Evolutionary conservation across 306 rosid species (phyloP).

Genomic region (Adenanthera pavonina): DNA sequence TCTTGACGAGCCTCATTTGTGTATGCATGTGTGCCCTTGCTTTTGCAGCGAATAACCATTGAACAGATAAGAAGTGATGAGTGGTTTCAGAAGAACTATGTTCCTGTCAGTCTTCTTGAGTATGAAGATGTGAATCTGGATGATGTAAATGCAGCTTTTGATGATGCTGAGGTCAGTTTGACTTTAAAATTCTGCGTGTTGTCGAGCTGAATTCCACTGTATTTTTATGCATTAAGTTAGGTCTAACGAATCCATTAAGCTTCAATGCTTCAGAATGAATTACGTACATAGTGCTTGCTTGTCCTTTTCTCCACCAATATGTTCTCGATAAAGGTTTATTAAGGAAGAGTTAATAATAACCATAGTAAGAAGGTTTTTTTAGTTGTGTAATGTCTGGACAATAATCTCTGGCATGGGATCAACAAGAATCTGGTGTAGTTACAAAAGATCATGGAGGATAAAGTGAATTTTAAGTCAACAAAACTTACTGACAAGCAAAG

Average conservation of each 20-base stretch:
- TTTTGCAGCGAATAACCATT: constrained; percentile 73
- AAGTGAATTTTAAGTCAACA: constrained; percentile 14
- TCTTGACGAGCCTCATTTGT: constrained; percentile 36
- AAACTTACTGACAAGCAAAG: constrained; percentile 13
- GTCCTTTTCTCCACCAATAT: not conserved
- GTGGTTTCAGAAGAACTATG: constrained; percentile 75
- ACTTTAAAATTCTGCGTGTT: constrained; percentile 22
- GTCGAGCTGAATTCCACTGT: constrained; percentile 9
- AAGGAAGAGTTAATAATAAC: constrained; percentile 16
- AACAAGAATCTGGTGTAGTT: constrained; percentile 11
- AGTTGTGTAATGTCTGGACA: not conserved
- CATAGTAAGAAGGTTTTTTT: constrained; percentile 9
- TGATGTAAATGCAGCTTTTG: constrained; percentile 84
- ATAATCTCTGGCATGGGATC: not conserved
- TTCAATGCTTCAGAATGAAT: constrained; percentile 1
- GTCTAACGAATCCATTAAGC: constrained; percentile 9
- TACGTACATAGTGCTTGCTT: not conserved
- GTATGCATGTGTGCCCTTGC: constrained; percentile 4
- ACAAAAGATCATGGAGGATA: constrained; percentile 17
- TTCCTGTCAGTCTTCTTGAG: constrained; percentile 67
- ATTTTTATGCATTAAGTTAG: not conserved
- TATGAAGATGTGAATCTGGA: constrained; percentile 90
- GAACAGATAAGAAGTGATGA: constrained; percentile 76
- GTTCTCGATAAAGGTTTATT: not conserved
- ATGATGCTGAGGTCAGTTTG: constrained; percentile 75